Conservation (phyloP, 2,329 filamentous ascomycete species). For the Alternaria alternata region DNA sequence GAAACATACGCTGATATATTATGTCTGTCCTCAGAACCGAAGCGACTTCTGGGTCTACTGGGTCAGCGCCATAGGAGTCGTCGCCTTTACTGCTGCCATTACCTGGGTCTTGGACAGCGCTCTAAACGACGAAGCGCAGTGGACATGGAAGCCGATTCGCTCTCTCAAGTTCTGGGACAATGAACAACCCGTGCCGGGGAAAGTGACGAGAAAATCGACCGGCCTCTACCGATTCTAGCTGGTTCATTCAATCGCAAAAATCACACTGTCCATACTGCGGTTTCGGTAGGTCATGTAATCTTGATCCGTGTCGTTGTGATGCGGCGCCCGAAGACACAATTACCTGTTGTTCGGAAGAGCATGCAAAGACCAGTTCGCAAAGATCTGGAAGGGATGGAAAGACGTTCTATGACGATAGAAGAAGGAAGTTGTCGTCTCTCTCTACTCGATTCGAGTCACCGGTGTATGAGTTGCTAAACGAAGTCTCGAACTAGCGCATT, state of each 20-base stretch:
- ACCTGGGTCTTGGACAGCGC: constrained; percentile 39
- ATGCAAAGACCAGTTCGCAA: background rate
- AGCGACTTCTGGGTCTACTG: constrained; percentile 44
- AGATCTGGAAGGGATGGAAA: background rate
- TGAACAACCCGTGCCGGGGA: background rate
- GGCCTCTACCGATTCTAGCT: constrained; percentile 19
- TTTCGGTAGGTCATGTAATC: background rate
- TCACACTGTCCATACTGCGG: background rate
- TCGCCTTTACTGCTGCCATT: constrained; percentile 33
- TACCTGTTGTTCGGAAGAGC: background rate
- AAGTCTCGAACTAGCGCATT: background rate
- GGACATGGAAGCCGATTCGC: constrained; percentile 21
- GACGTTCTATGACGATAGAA: background rate
- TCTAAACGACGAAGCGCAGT: constrained; percentile 42
- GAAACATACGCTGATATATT: background rate
- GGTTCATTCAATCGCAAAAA: background rate
- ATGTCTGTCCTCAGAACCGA: constrained; percentile 13
- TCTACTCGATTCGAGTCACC: no score
- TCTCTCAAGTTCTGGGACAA: constrained; percentile 27
- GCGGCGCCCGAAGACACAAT: no score
- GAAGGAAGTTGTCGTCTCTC: background rate
- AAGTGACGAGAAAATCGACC: constrained; percentile 19
- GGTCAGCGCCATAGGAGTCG: constrained; percentile 38
- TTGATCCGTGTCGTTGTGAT: background rate
- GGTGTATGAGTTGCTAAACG: background rate